Conservation (phyloP, 352 stramenopile species). For the Pythium brachiatum region DNA sequence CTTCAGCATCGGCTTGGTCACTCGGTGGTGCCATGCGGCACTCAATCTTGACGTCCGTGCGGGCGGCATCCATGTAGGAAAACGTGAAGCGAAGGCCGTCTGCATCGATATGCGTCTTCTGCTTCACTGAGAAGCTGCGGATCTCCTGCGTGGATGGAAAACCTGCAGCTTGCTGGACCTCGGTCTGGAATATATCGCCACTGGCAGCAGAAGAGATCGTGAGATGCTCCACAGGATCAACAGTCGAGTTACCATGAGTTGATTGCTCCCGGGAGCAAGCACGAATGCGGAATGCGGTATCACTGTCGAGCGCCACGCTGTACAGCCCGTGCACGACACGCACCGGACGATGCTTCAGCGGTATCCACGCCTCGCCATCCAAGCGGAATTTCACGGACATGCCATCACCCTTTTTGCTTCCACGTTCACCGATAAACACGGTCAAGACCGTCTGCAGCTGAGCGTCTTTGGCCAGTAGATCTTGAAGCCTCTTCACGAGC, state of each 20-base stretch:
- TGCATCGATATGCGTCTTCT: background rate
- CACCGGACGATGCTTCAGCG: background rate
- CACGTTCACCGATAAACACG: background rate
- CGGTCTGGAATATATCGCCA: background rate
- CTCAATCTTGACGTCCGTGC: background rate
- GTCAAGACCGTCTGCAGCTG: background rate
- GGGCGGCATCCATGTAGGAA: background rate
- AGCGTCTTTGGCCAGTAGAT: background rate
- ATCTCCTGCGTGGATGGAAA: background rate
- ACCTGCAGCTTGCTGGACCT: background rate
- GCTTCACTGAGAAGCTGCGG: background rate
- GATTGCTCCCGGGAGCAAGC: background rate
- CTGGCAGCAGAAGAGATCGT: background rate
- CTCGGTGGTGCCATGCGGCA: background rate
- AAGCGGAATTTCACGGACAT: slow-evolving; percentile 1
- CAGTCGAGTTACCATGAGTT: background rate
- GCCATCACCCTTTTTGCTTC: background rate
- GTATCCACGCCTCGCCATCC: background rate
- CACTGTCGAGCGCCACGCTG: background rate
- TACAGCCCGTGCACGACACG: slow-evolving; percentile 1
- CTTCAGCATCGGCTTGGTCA: background rate
- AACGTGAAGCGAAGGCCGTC: slow-evolving; percentile 1
- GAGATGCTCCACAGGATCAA: background rate
- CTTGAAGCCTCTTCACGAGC: background rate
- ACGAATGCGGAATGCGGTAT: background rate